A percentile compares a stretch with the other conserved stretches of the same genome.
phyloP scores from a whole-genome alignment of 768 basidiomycete species.

The Mycena capillaripes region DNA sequence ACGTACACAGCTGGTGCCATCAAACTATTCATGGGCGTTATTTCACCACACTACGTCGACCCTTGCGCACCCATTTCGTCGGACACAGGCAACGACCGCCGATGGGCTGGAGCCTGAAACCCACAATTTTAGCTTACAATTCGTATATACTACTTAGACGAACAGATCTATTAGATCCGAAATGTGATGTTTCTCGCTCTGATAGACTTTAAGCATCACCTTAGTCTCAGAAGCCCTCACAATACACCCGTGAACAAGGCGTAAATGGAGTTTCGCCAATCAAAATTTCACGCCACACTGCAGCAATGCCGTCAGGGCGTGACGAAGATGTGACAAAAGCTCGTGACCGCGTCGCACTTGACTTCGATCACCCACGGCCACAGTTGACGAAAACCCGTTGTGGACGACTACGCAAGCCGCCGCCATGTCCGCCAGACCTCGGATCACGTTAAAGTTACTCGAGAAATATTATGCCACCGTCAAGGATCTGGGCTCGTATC shows the following conservation, averaged over 20 bases:
- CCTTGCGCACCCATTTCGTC: too few relatives aligned
- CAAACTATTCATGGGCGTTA: not conserved
- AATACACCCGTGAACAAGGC: not conserved
- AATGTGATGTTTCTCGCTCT: conserved; percentile 8
- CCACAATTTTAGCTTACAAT: not conserved
- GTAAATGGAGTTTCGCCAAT: not conserved
- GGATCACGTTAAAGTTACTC: conserved; percentile 45
- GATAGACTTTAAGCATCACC: conserved; percentile 28
- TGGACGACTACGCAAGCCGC: not conserved
- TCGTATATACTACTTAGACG: conserved; percentile 18
- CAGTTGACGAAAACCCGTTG: too few relatives aligned
- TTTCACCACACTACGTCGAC: too few relatives aligned
- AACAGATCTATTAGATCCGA: too few relatives aligned
- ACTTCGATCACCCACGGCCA: too few relatives aligned
- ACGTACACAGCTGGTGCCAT: too few relatives aligned
- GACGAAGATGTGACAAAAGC: not conserved
- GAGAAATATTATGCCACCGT: conserved; percentile 60
- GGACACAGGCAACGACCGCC: too few relatives aligned
- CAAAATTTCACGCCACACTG: not conserved
- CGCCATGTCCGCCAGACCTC: conserved; percentile 16
- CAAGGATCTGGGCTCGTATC: conserved; percentile 53
- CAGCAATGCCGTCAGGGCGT: too few relatives aligned
- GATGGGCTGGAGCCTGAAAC: not conserved
- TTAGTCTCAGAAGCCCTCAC: conserved; percentile 26
- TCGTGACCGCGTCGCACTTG: conserved; percentile 14